Percentiles rank a stretch among this genome's conserved stretches.
Evolutionary conservation across 768 basidiomycete species (phyloP).

Genomic region (Galerina marginata): DNA sequence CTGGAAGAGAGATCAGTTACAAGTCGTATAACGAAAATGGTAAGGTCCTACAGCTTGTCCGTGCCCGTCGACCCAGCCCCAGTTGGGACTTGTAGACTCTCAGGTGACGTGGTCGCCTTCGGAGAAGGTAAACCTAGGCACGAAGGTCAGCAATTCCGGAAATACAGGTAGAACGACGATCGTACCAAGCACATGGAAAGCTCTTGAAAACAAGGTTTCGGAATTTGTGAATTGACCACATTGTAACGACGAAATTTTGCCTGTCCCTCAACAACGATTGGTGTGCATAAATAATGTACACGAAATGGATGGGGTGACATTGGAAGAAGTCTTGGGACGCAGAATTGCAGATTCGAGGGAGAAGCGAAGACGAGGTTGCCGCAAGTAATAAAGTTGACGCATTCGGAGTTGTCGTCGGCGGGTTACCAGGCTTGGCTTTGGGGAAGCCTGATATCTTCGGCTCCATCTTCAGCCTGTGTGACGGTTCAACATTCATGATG

Average conservation of each 20-base stretch:
- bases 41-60: constrained; percentile 51
- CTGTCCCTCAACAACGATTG: too few relatives aligned
- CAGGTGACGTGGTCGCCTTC: constrained; percentile 31
- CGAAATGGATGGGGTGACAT: too few relatives aligned
- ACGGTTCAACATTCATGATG: too few relatives aligned
- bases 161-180: background rate
- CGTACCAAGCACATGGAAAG: constrained; percentile 52
- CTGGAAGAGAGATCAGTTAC: constrained; percentile 28
- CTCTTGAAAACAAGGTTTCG: constrained; percentile 31
- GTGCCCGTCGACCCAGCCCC: constrained; percentile 71
- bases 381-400: too few relatives aligned
- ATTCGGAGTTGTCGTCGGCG: too few relatives aligned
- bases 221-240: background rate
- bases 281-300: too few relatives aligned
- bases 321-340: too few relatives aligned
- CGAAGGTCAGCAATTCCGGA: background rate
- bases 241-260: background rate
- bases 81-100: constrained; percentile 28
- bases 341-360: too few relatives aligned
- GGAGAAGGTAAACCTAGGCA: constrained; percentile 30
- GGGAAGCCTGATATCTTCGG: too few relatives aligned
- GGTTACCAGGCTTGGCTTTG: too few relatives aligned
- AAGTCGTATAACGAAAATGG: background rate
- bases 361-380: too few relatives aligned
- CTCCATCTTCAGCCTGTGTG: too few relatives aligned